phyloP scores from a whole-genome alignment of 768 basidiomycete genomes.

The Tricholoma sp. region DNA sequence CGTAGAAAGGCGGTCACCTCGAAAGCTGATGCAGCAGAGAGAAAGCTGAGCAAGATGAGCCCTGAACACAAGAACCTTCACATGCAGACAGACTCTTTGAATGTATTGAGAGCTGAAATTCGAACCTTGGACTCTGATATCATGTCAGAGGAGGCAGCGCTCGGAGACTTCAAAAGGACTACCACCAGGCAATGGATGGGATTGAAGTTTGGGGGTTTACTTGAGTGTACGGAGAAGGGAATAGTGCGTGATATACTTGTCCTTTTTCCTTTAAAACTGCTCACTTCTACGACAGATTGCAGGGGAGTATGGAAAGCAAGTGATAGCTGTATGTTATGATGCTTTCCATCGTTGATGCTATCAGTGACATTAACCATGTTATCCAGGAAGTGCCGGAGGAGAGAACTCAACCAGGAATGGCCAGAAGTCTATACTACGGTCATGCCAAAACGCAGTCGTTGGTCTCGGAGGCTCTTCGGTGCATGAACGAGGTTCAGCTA shows the following conservation, averaged over 20 bases:
- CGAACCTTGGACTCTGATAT: constrained; percentile 77
- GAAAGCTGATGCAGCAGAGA: constrained; percentile 81
- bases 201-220: constrained; percentile 82
- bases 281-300: constrained; percentile 32
- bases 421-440: constrained; percentile 66
- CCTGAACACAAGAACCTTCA: constrained; percentile 82
- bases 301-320: constrained; percentile 50
- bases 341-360: neutral
- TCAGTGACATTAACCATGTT: neutral
- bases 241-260: constrained; percentile 28
- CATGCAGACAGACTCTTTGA: constrained; percentile 68
- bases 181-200: constrained; percentile 68
- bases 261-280: neutral
- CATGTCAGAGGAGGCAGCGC: constrained; percentile 69
- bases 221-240: constrained; percentile 84
- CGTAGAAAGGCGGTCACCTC: constrained; percentile 59
- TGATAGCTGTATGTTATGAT: constrained; percentile 34
- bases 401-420: constrained; percentile 73
- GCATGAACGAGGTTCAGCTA: constrained; percentile 49
- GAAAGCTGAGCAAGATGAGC: constrained; percentile 86
- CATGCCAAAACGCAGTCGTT: constrained; percentile 58
- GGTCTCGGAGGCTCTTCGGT: constrained; percentile 56
- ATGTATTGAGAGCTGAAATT: constrained; percentile 72
- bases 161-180: constrained; percentile 81
- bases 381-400: constrained; percentile 74